Evolutionary conservation across 2,329 filamentous ascomycete genomes (phyloP).

Genomic region (Microascus cirrosus): DNA sequence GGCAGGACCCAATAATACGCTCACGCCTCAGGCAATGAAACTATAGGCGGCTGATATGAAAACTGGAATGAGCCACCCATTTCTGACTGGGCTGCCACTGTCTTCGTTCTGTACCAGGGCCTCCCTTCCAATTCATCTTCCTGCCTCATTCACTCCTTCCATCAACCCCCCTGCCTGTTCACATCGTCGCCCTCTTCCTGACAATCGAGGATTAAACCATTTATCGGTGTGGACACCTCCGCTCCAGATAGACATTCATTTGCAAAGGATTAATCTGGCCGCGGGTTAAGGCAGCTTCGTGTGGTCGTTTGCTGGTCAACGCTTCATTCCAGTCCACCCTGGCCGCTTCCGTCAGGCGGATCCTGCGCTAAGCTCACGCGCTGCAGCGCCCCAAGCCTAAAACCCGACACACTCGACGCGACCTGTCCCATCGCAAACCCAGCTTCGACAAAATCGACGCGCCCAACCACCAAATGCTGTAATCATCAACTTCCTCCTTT

Average conservation of each 20-base stretch:
- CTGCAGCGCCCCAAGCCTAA: neutral
- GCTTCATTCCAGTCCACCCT: neutral
- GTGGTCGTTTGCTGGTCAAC: neutral
- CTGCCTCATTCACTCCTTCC: neutral
- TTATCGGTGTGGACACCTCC: neutral
- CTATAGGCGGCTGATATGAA: conserved; percentile 2
- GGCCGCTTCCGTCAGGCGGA: neutral
- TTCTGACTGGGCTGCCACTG: neutral
- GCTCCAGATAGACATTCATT: neutral
- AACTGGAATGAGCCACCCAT: conserved; percentile 2
- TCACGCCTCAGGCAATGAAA: neutral
- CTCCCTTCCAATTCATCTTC: neutral
- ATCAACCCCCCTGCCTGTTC: neutral
- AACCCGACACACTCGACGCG: neutral
- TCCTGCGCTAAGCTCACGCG: neutral
- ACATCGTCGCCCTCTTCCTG: neutral
- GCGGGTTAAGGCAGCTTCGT: neutral
- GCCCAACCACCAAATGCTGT: conserved; percentile 3
- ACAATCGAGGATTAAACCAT: neutral
- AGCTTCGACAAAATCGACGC: neutral
- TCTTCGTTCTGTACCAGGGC: neutral
- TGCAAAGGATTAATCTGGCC: neutral
- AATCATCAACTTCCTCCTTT: neutral
- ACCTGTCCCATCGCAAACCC: neutral
- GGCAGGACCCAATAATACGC: neutral